Conservation (phyloP, 2,329 filamentous ascomycete species). For the Ascochyta lentis region DNA sequence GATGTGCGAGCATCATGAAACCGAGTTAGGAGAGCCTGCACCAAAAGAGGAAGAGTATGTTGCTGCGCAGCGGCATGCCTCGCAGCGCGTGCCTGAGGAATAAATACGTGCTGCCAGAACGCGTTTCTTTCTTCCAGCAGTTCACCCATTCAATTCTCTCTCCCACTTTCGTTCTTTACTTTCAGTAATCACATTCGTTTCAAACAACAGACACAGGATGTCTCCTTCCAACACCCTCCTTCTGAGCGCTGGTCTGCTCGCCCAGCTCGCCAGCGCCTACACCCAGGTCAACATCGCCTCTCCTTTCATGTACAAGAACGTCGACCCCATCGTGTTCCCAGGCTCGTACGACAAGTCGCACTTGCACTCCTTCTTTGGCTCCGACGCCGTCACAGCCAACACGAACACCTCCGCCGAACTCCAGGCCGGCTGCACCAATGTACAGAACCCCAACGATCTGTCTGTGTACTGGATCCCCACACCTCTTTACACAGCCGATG, state of each 20-base stretch:
- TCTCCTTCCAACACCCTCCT: conserved; percentile 31
- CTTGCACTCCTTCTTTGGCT: conserved; percentile 56
- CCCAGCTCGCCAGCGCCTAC: conserved; percentile 39
- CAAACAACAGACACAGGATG: conserved; percentile 36
- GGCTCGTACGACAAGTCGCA: conserved; percentile 50
- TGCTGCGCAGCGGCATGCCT: background rate
- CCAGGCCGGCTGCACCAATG: conserved; percentile 54
- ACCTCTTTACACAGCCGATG: conserved; percentile 48
- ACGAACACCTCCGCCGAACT: conserved; percentile 50
- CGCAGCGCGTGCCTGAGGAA: background rate
- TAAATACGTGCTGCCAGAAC: conserved; percentile 2
- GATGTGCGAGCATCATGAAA: conserved; percentile 5
- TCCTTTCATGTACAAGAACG: conserved; percentile 55
- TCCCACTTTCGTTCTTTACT: conserved; percentile 2
- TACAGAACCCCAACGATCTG: conserved; percentile 57
- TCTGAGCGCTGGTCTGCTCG: conserved; percentile 35
- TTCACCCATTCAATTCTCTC: conserved; percentile 5
- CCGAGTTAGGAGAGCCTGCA: conserved; percentile 5
- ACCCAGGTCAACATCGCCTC: conserved; percentile 43
- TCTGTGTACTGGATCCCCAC: conserved; percentile 58
- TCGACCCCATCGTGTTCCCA: conserved; percentile 54
- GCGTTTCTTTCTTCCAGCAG: background rate
- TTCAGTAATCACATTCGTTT: conserved; percentile 8
- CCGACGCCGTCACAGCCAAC: conserved; percentile 51
- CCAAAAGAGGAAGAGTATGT: conserved; percentile 5